phyloP scores from a whole-genome alignment of 2,329 filamentous ascomycete species.

The Pseudogymnoascus sp. region DNA sequence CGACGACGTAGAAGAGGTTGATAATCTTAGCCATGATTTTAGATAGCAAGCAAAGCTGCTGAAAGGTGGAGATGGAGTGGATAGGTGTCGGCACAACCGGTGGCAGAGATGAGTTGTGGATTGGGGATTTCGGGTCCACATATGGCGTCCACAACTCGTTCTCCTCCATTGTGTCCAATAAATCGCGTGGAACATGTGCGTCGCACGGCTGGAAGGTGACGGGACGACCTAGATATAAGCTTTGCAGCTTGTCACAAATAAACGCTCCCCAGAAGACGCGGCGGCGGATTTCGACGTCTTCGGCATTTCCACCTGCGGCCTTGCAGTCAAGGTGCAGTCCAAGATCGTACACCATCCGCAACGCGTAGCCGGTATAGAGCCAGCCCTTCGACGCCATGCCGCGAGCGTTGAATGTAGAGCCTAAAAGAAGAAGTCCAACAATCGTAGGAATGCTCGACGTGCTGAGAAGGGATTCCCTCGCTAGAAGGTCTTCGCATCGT shows the following conservation, averaged over 20 bases:
- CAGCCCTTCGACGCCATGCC: constrained; percentile 26
- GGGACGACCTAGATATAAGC: constrained; percentile 27
- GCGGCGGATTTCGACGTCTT: constrained; percentile 28
- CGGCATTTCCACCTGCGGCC: constrained; percentile 19
- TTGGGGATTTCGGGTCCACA: constrained; percentile 4
- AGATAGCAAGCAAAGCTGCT: constrained; percentile 31
- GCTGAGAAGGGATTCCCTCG: constrained; percentile 17
- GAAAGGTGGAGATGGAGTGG: constrained; percentile 32
- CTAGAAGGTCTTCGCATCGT: constrained; percentile 23
- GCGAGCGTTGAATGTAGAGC: constrained; percentile 23
- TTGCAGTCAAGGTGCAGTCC: constrained; percentile 33
- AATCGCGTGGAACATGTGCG: constrained; percentile 20
- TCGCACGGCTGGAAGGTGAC: constrained; percentile 21
- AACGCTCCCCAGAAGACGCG: constrained; percentile 32
- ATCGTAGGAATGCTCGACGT: constrained; percentile 25
- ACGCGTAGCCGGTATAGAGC: constrained; percentile 35
- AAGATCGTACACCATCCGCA: constrained; percentile 36
- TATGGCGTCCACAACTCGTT: constrained; percentile 16
- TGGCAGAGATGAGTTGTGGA: background rate
- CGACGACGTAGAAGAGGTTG: constrained; percentile 28
- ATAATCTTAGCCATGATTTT: constrained; percentile 34
- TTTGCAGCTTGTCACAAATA: constrained; percentile 28
- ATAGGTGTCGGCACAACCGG: constrained; percentile 10
- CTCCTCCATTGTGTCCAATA: constrained; percentile 25
- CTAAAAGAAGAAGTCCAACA: constrained; percentile 24